phyloP scores from a whole-genome alignment of 805 yeast genomes.

The Priceomyces medius region DNA sequence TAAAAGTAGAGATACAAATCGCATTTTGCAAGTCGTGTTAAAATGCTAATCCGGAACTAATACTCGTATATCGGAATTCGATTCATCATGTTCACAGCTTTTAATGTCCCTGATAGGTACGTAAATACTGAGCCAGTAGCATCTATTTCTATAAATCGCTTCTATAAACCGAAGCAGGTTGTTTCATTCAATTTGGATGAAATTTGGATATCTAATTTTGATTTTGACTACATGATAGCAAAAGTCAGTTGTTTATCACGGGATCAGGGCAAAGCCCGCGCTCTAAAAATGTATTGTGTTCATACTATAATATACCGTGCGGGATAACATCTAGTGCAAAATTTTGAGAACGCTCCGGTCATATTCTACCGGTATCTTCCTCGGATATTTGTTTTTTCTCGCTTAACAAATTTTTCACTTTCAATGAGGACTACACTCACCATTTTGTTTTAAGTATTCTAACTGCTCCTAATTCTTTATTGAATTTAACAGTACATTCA shows the following conservation, averaged over 20 bases:
- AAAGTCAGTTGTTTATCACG: not conserved
- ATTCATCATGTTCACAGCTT: no score
- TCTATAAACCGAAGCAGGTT: no score
- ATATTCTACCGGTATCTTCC: no score
- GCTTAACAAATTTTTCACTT: conserved; percentile 4
- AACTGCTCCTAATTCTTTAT: conserved; percentile 1
- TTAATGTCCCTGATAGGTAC: no score
- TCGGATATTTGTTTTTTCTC: not conserved
- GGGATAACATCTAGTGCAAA: no score
- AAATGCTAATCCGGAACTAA: conserved; percentile 12
- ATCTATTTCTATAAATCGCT: no score
- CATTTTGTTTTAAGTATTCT: not conserved
- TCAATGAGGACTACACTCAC: not conserved
- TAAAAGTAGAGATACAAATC: conserved; percentile 28
- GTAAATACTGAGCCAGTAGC: no score
- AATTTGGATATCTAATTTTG: no score
- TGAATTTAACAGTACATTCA: conserved; percentile 1
- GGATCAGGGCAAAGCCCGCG: not conserved
- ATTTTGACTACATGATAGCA: no score
- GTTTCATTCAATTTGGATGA: conserved; percentile 7
- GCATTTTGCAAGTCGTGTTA: conserved; percentile 9
- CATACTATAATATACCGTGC: no score
- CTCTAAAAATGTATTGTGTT: not conserved
- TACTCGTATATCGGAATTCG: conserved; percentile 12
- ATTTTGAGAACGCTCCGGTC: no score